Evolutionary conservation across 2,329 filamentous ascomycete species (phyloP).

Genomic region (Aspergillus chevalieri): DNA sequence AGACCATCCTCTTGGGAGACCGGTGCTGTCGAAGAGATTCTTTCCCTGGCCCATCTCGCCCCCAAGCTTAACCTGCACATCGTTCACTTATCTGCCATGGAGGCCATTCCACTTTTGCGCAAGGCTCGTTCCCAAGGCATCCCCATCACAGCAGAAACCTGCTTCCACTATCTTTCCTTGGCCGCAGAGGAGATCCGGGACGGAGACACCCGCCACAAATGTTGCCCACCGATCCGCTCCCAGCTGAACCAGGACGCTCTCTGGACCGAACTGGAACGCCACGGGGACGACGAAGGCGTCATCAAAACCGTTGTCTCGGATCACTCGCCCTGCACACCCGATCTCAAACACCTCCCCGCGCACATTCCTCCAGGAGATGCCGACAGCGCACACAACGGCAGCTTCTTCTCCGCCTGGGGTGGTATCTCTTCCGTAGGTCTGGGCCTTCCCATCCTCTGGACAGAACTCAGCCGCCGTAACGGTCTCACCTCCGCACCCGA

Average conservation of each 20-base stretch:
- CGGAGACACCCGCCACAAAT: conserved; percentile 89
- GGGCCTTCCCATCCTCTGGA: conserved; percentile 85
- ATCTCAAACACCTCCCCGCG: conserved; percentile 78
- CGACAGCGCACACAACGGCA: conserved; percentile 50
- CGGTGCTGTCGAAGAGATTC: conserved; percentile 79
- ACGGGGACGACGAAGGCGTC: conserved; percentile 60
- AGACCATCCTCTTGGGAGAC: conserved; percentile 87
- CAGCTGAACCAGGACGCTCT: conserved; percentile 75
- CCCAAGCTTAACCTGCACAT: conserved; percentile 84
- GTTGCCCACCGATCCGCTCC: conserved; percentile 84
- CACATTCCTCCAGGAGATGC: conserved; percentile 50
- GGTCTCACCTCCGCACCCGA: conserved; percentile 36
- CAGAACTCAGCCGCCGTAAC: conserved; percentile 60
- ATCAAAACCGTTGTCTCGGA: conserved; percentile 91
- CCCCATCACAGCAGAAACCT: conserved; percentile 89
- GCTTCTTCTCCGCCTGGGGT: conserved; percentile 96
- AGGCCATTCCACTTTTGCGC: conserved; percentile 75
- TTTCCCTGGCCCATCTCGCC: conserved; percentile 72
- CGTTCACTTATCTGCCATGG: conserved; percentile 83
- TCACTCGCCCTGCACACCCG: conserved; percentile 91
- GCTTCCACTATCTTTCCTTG: conserved; percentile 88
- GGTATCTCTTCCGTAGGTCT: conserved; percentile 92
- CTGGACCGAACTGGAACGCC: conserved; percentile 68
- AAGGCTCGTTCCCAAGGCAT: conserved; percentile 66
- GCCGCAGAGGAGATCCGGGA: conserved; percentile 74